Evolutionary conservation across 148 eudicot species (phyloP).

Genomic region (Oxyria digyna): DNA sequence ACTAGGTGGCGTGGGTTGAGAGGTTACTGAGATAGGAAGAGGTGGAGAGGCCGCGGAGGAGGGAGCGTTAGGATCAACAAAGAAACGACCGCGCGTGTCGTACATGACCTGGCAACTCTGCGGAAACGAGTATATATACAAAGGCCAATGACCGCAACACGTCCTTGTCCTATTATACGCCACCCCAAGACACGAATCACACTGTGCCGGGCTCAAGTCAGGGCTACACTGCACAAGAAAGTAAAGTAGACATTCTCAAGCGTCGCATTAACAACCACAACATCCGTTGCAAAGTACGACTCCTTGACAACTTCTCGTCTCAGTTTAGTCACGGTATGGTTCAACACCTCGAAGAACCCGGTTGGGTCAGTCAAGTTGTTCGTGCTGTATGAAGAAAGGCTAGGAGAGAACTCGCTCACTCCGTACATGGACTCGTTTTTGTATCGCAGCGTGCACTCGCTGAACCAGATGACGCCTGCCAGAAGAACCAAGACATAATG

Average conservation of each 20-base stretch:
- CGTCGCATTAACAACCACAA: not conserved
- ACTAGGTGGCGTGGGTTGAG: not conserved
- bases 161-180: not conserved
- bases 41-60: not conserved
- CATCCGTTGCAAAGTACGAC: not conserved
- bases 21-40: not conserved
- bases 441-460: constrained; percentile 7
- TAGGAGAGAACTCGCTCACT: not conserved
- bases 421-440: constrained; percentile 1
- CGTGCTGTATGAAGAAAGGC: not conserved
- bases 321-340: not conserved
- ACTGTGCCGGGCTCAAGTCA: not conserved
- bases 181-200: not conserved
- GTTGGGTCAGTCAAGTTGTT: not conserved
- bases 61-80: not conserved
- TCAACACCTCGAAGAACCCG: not conserved
- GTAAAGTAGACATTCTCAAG: not conserved
- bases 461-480: not conserved
- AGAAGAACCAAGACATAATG: too few species aligned
- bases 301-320: not conserved
- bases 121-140: not conserved
- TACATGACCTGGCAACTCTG: not conserved
- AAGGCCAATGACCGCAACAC: not conserved
- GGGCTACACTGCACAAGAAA: constrained; percentile 4
- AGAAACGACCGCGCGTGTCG: not conserved